phyloP scores from a whole-genome alignment of 345 rosid species.

The Aethionema arabicum region DNA sequence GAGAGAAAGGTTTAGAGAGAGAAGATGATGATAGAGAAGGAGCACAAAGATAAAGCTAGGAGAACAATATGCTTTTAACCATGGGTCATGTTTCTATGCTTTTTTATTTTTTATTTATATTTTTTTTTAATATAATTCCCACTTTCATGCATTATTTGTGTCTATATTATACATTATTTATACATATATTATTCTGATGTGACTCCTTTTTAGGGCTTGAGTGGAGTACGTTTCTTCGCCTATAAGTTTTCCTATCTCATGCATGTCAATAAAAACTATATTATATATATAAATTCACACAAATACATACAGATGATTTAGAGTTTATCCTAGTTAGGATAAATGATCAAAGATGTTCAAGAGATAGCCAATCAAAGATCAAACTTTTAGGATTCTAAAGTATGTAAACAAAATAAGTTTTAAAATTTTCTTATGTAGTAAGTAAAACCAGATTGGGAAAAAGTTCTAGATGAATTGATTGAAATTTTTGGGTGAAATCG shows the following conservation, averaged over 20 bases:
- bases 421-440: not conserved
- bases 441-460: conserved; percentile 5
- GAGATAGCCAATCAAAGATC: conserved; percentile 19
- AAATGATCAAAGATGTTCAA: conserved; percentile 20
- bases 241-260: conserved; percentile 33
- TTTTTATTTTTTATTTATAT: conserved; percentile 24
- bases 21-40: conserved; percentile 36
- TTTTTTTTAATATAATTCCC: conserved; percentile 26
- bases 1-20: conserved; percentile 33
- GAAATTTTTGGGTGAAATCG: conserved; percentile 4
- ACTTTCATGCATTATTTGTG: conserved; percentile 31
- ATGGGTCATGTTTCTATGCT: conserved; percentile 38
- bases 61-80: conserved; percentile 33
- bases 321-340: conserved; percentile 12
- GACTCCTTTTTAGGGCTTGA: conserved; percentile 39
- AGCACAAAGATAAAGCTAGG: conserved; percentile 35
- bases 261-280: conserved; percentile 5
- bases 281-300: not conserved
- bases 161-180: not conserved
- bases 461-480: conserved; percentile 8
- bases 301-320: conserved; percentile 4
- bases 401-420: conserved; percentile 3
- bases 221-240: conserved; percentile 37
- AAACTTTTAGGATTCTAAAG: conserved; percentile 4
- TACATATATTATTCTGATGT: conserved; percentile 9